These are phyloP conservation scores for Coemansia sp. DNA, from an alignment of 192 early-diverging fungal genomes.

Conservation along the genomic window DNA sequence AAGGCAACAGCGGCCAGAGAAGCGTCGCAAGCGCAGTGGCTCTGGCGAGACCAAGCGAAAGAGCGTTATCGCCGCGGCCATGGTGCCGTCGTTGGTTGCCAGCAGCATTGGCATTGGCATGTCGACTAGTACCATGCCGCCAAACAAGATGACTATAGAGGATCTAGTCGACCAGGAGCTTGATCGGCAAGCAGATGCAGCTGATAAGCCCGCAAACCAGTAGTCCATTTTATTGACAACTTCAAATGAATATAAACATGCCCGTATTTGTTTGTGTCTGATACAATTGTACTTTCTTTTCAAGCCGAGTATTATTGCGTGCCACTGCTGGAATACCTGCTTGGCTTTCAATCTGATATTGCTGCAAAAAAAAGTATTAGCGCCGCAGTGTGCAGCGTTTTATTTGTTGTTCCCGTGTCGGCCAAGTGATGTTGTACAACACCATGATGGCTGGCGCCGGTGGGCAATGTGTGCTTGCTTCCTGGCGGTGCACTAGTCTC, in stretches of 20 bases:
- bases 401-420: background rate
- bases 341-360: background rate
- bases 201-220: background rate
- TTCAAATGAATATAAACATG: background rate
- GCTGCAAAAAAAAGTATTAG: conserved; percentile 7
- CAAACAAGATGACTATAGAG: conserved; percentile 50
- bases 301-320: background rate
- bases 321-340: background rate
- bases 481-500: background rate
- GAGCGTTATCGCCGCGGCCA: conserved; percentile 39
- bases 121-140: conserved; percentile 50
- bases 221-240: background rate
- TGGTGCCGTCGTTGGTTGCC: conserved; percentile 51
- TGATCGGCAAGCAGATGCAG: conserved; percentile 14
- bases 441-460: background rate
- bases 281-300: too few species aligned
- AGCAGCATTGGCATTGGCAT: conserved; percentile 52
- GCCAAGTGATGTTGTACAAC: background rate
- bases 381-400: background rate
- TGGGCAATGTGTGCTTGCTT: background rate
- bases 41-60: conserved; percentile 24
- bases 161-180: conserved; percentile 50
- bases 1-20: conserved; percentile 3
- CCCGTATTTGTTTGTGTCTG: too few species aligned
- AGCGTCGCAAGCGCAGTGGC: conserved; percentile 34